Base-by-base conservation (phyloP, 2,329 filamentous ascomycete species). In the Diaporthe destruens region DNA sequence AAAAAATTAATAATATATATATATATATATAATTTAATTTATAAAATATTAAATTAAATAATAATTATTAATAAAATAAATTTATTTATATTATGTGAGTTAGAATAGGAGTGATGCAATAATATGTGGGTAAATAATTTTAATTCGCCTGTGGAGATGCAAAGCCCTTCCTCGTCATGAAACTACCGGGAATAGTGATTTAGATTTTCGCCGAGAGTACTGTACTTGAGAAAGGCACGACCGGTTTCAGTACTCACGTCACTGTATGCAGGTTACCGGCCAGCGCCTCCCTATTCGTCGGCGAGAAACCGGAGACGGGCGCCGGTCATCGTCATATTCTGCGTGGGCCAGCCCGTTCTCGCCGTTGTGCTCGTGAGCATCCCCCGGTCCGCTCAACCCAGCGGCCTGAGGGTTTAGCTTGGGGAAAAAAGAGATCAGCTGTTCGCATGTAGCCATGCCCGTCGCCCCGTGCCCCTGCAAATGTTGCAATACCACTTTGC, bases 281-380 rank as follows among this genome's bases (percentile, higher is more conserved):
- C 47, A 20, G 18, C n/a, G 61, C 32, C 47, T 53, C 29, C 36
- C 47, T 39, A 66, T 66, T 66, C 61, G 61, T 66, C 47, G 44
- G 32, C 20, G 0, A 18, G 51, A 25, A 53, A 39, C 61, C 53
- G 61, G 61, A 34, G 61, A 32, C 14, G n/a, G 12, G 20, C 2
- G 2, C 16, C n/a, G 20, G 25, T 18, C 18, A n/a, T 66, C 47
- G n/a, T 66, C 29, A 66, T 53, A 39, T 53, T 51, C 25, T 66
- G 47, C 25, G 61, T 47, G 61, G 23, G 51, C 61, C 6, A 0
- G 8, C 1, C 1, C 14, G 44, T 53, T n/a, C 25, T 51, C 47
- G 44, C 61, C 44, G 29, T 25, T 53, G 32, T 66, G 3, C 3
- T 14, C 14, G 11, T 42, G 39, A n/a, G n/a, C n/a, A n/a, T 42